Base-by-base conservation (phyloP, 495 filamentous ascomycete species). In the Neurospora cerealis region DNA sequence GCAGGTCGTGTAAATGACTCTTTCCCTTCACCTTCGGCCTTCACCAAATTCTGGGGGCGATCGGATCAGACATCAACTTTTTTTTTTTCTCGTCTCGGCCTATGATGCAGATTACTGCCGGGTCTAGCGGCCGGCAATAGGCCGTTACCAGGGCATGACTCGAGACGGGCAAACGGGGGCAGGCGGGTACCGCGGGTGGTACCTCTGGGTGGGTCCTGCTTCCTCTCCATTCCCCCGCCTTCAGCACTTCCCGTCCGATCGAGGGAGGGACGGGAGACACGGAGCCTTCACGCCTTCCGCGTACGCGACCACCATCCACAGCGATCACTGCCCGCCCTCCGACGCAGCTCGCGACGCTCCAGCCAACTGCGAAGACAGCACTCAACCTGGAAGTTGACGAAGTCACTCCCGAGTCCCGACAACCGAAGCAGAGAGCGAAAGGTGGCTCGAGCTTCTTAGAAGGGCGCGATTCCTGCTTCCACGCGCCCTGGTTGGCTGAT, bases 51-150 rank as follows among this genome's bases (percentile, higher is more conserved):
- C 54, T 32, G 28, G 54, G 54, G 54, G 54, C 54, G 54, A 28
- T 66, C 54, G 54, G 54, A 66, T 66, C 5, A 41, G 15, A 72
- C 42, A 46, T 72, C 48, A 17, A 44, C 38, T 76, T 75, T 78
- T 78, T 78, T 78, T 73, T 76, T 77, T 77, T 69, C 37, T 32
- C 28, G 24, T 19, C 71, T n/a, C 62, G 36, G 72, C 40, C 70
- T 72, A 75, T 75, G 76, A 78, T 80, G 78, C 74, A 66, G 76
- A 72, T 71, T 71, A 28, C 36, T 48, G 46, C 32, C 75, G 77
- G 71, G 74, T 48, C 62, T 32, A 74, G 71, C 71, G 62, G 77
- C 40, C 74, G 74, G 71, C 37, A 74, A 73, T 44, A 73, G 71
- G 37, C 73, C 72, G 74, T 19, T 19, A 44, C 75, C 46, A 24